Evolutionary conservation across 169 alveolate genomes (phyloP), one percentile per base, ranked within the genome.

Genomic region (Amoebophrya sp.): DNA sequence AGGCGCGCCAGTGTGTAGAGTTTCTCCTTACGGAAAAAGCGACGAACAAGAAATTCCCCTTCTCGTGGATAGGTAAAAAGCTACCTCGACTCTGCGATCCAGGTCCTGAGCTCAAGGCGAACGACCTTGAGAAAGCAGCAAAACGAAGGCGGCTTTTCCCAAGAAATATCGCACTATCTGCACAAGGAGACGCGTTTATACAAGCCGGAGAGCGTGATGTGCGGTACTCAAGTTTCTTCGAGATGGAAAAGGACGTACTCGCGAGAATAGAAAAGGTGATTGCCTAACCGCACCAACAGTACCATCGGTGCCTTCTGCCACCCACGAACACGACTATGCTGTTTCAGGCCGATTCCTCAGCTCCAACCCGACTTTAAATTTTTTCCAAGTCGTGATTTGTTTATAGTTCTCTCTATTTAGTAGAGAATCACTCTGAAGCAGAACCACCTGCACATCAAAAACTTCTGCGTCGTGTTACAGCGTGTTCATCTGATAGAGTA

Each of bases 1-100:
- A 6, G 33, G 83, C 83, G 83, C 83, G 83, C 39, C 83, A 65
- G 83, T 65, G 83, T 26, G 83, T 65, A 6, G 83, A 65, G 26
- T 65, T 65, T 36, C 83, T 65, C 2, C n/a, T 65, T 1, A 12
- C 83, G 36, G 83, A 65, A 36, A 65, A 65, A 36, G 83, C 83
- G 33, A 26, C 83, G 83, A 65, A 65, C 39, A 65, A 65, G 33
- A 65, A 65, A 18, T 65, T 65, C 33, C 83, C 83, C 2, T 26
- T 65, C 36, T 6, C 83, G 36, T 65, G 83, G 83, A 65, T 65
- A 29, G 1, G 2, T 36, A 65, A 65, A 26, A n/a, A n/a, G n/a
- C 12, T 65, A 36, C 83, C 83, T 29, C 18, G n/a, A 26, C 83
- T 65, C 36, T 6, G 12, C 36, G 83, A 65, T 10, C 36, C 83